Base-by-base conservation (phyloP, 306 rosid species). In the Cajanus cajan region DNA sequence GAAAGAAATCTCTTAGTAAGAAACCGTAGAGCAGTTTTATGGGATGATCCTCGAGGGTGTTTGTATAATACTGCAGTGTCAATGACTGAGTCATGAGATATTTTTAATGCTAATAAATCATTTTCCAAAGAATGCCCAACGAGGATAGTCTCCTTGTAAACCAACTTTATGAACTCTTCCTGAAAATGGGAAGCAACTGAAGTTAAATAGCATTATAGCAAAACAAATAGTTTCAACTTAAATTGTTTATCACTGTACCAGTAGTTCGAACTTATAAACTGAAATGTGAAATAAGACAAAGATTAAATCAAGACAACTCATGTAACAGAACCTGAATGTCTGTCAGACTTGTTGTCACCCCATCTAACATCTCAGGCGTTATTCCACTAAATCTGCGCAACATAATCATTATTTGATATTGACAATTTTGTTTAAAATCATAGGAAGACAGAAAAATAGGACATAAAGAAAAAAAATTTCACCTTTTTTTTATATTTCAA, bases 51-150 rank as follows among this genome's bases (percentile, higher is more conserved):
- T 31, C 98, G 90, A 8, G 89, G 91, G 75, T 91, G 86, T 85
- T 84, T 87, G 85, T 93, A 95, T 62, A 93, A 76, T 54, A 95
- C 87, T 39, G 99, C 96, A 34, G 99, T 95, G 81, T 95, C 99
- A 71, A 95, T 87, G 65, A 95, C 90, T 71, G 80, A 75, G 80
- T 77, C 85, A 80, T 95, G 99, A 57, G 87, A 81, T 67, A 91
- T 90, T 88, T 91, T 95, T 82, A 95, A 82, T 64, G 99, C 97
- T 58, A 91, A 78, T 61, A 95, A 86, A 85, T 95, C 99, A 82
- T 95, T 95, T 82, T 95, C 99, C 87, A 91, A 57, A 13, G 99
- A 95, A 86, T 95, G 99, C 37, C 99, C 99, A 77, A 93, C 93
- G 40, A 95, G 80, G 73, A 95, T 54, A 36, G 99, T 93, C 88